phyloP scores from a whole-genome alignment of 2,329 filamentous ascomycete genomes.

The Pseudogymnoascus sp. region DNA sequence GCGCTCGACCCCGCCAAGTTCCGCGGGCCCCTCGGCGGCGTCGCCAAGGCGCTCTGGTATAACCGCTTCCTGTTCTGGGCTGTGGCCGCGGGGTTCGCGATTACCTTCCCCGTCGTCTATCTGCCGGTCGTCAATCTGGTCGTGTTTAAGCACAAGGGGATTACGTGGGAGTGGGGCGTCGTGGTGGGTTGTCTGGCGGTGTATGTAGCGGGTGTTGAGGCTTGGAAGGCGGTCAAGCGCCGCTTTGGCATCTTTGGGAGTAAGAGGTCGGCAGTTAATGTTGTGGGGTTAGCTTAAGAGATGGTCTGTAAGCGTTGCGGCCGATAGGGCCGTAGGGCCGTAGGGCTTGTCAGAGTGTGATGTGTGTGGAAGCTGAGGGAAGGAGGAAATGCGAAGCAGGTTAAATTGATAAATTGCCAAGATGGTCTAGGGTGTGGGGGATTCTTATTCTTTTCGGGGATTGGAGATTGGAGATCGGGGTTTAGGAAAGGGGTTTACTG shows the following conservation, averaged over 20 bases:
- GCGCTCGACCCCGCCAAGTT: constrained; percentile 50
- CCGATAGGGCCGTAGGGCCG: not conserved
- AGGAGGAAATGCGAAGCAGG: not conserved
- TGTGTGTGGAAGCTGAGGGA: not conserved
- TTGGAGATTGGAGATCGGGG: not conserved
- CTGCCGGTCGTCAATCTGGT: constrained; percentile 56
- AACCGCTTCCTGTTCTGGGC: constrained; percentile 62
- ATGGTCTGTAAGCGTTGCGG: not conserved
- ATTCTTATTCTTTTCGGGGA: not conserved
- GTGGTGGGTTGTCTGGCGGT: constrained; percentile 49
- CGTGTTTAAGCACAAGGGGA: constrained; percentile 62
- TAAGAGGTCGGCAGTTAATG: not conserved
- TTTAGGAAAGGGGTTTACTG: not conserved
- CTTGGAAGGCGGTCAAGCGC: constrained; percentile 63
- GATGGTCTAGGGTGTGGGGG: not conserved
- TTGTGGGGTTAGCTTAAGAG: not conserved
- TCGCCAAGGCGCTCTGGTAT: constrained; percentile 54
- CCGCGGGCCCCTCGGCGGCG: constrained; percentile 36
- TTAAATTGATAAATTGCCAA: not conserved
- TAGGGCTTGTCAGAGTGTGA: not conserved
- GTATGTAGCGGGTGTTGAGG: constrained; percentile 57
- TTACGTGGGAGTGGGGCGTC: constrained; percentile 65
- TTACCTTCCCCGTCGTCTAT: constrained; percentile 57
- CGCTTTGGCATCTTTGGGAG: not conserved
- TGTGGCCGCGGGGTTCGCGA: constrained; percentile 49